Conservation (phyloP, 768 basidiomycete species). For the Collybia mongolica region DNA sequence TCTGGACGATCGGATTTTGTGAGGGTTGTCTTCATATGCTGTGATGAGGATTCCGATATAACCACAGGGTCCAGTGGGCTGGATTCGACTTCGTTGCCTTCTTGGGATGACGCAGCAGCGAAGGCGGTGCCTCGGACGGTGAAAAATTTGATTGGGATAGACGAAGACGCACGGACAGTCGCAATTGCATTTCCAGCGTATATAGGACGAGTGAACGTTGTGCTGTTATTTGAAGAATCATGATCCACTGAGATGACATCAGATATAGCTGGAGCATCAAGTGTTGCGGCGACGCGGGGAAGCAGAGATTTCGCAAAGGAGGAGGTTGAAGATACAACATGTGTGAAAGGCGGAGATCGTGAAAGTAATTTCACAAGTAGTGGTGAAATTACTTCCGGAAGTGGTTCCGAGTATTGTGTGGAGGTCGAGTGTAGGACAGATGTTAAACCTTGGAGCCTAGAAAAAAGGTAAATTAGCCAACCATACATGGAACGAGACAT, state of each 20-base stretch:
- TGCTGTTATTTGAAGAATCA: slow-evolving; percentile 65
- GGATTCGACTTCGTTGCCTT: slow-evolving; percentile 53
- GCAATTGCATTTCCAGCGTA: slow-evolving; percentile 98
- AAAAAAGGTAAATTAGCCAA: slow-evolving; percentile 9
- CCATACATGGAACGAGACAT: not conserved
- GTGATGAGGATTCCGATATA: slow-evolving; percentile 53
- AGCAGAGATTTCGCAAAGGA: slow-evolving; percentile 91
- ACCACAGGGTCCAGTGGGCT: slow-evolving; percentile 64
- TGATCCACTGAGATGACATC: slow-evolving; percentile 85
- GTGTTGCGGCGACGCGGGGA: slow-evolving; percentile 85
- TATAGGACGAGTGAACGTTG: slow-evolving; percentile 90
- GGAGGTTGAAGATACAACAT: slow-evolving; percentile 90
- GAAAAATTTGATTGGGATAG: slow-evolving; percentile 86
- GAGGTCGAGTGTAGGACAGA: slow-evolving; percentile 70
- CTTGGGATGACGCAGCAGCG: slow-evolving; percentile 57
- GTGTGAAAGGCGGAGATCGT: slow-evolving; percentile 68
- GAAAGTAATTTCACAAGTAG: slow-evolving; percentile 76
- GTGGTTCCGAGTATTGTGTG: slow-evolving; percentile 60
- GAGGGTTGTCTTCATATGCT: slow-evolving; percentile 72
- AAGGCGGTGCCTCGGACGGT: slow-evolving; percentile 94
- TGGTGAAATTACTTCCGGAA: slow-evolving; percentile 82
- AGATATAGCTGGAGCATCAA: slow-evolving; percentile 89
- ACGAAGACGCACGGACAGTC: slow-evolving; percentile 79
- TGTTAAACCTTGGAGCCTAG: slow-evolving; percentile 67
- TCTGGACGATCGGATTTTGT: slow-evolving; percentile 93